Evolutionary conservation across 1,284 basidiomycete species (phyloP).

Genomic region (Leccinum cinnamomeum): DNA sequence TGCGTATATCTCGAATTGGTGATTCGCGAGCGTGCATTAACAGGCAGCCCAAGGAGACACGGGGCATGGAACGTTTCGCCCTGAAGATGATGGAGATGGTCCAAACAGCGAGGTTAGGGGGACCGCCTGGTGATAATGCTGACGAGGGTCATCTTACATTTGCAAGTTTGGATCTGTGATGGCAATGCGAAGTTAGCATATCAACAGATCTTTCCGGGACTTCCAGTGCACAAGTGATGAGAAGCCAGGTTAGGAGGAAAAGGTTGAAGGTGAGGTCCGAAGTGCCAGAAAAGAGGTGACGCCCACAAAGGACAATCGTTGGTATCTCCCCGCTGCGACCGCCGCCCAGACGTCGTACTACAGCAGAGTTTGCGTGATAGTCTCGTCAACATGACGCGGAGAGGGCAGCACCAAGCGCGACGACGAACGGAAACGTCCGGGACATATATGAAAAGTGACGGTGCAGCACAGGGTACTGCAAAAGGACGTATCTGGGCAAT

Average conservation of each 20-base stretch:
- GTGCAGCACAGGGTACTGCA: conserved; percentile 6
- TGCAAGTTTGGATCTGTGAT: conserved; percentile 45
- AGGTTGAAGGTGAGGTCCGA: too few relatives aligned
- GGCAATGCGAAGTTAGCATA: conserved; percentile 67
- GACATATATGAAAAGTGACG: too few relatives aligned
- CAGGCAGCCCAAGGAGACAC: not conserved
- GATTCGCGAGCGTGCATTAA: not conserved
- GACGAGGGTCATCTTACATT: conserved; percentile 20
- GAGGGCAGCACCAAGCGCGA: too few relatives aligned
- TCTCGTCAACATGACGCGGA: too few relatives aligned
- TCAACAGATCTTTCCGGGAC: too few relatives aligned
- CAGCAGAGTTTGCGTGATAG: too few relatives aligned
- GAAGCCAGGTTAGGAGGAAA: too few relatives aligned
- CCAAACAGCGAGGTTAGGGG: conserved; percentile 34
- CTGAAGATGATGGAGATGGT: conserved; percentile 18
- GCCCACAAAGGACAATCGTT: too few relatives aligned
- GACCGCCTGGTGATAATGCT: conserved; percentile 32
- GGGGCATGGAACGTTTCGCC: conserved; percentile 24
- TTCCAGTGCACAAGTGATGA: conserved; percentile 7
- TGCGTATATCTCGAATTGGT: conserved; percentile 1
- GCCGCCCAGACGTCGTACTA: too few relatives aligned
- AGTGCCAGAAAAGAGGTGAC: too few relatives aligned
- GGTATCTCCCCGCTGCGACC: too few relatives aligned
- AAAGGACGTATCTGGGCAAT: conserved; percentile 73
- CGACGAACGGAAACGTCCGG: too few relatives aligned